These are phyloP conservation scores for Przewalskia tangutica DNA, from an alignment of 257 asterid genomes.

Conservation along the genomic window DNA sequence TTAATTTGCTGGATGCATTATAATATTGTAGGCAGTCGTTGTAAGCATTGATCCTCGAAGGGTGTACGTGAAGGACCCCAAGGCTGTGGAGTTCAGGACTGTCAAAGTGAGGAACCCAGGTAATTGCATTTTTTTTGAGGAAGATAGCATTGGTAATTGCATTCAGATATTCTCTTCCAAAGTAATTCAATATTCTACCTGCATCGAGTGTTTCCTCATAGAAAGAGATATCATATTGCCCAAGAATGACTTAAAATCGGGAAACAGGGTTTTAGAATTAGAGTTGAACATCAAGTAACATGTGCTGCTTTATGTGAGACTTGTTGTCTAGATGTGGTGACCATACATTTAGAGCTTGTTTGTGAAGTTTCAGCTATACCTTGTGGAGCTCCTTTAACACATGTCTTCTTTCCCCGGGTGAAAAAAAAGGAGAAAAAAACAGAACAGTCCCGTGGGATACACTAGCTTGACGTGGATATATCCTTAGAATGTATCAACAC, in stretches of 20 bases:
- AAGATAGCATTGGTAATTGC: slow-evolving; percentile 24
- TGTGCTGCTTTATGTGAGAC: not conserved
- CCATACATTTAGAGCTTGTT: not conserved
- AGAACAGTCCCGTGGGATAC: not conserved
- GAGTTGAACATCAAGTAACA: not conserved
- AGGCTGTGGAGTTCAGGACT: slow-evolving; percentile 62
- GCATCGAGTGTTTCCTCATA: not conserved
- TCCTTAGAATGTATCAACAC: not conserved
- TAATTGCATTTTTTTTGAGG: slow-evolving; percentile 5
- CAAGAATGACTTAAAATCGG: not conserved
- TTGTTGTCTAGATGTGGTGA: not conserved
- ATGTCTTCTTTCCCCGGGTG: not conserved
- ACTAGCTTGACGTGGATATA: not conserved
- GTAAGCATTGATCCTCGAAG: slow-evolving; percentile 96
- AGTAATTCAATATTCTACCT: not conserved
- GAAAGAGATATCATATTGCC: not conserved
- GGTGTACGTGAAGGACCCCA: slow-evolving; percentile 62
- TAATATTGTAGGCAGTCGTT: slow-evolving; percentile 72
- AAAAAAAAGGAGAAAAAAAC: not conserved
- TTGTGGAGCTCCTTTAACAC: not conserved
- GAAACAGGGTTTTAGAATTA: not conserved
- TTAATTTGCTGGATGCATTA: not conserved
- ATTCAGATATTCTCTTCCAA: not conserved
- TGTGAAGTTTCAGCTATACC: not conserved
- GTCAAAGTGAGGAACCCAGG: slow-evolving; percentile 66